Evolutionary conservation across 2,329 filamentous ascomycete species (phyloP).

Genomic region (Talaromyces atroroseus): DNA sequence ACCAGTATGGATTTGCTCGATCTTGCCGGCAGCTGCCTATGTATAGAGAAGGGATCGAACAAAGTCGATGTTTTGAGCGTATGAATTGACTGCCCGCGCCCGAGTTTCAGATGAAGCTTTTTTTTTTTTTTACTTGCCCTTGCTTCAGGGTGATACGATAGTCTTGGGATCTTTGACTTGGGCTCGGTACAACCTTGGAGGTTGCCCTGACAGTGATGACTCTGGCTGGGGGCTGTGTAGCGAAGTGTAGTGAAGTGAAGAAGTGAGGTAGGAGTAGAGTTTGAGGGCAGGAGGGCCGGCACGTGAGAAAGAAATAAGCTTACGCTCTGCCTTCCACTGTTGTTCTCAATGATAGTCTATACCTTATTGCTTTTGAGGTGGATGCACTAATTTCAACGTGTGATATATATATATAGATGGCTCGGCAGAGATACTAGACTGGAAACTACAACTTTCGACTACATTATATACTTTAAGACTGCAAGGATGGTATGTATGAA

Average conservation of each 20-base stretch:
- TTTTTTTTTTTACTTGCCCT: neutral
- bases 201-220: too few relatives aligned
- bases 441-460: too few relatives aligned
- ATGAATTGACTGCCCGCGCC: neutral
- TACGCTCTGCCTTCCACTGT: neutral
- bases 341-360: too few relatives aligned
- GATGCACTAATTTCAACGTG: too few relatives aligned
- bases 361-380: too few relatives aligned
- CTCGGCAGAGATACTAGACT: too few relatives aligned
- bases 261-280: neutral
- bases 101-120: neutral
- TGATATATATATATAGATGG: too few relatives aligned
- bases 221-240: neutral
- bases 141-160: neutral
- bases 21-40: neutral
- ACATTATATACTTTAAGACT: too few relatives aligned
- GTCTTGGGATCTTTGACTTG: neutral
- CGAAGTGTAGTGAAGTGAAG: too few relatives aligned
- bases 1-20: neutral
- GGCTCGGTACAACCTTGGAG: too few relatives aligned
- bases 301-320: neutral
- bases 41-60: neutral
- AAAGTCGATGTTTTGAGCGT: neutral
- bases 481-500: too few relatives aligned
- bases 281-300: neutral